Evolutionary conservation across 495 filamentous ascomycete species (phyloP), one percentile per base, ranked within the genome.

Genomic region (Zalerion maritima): DNA sequence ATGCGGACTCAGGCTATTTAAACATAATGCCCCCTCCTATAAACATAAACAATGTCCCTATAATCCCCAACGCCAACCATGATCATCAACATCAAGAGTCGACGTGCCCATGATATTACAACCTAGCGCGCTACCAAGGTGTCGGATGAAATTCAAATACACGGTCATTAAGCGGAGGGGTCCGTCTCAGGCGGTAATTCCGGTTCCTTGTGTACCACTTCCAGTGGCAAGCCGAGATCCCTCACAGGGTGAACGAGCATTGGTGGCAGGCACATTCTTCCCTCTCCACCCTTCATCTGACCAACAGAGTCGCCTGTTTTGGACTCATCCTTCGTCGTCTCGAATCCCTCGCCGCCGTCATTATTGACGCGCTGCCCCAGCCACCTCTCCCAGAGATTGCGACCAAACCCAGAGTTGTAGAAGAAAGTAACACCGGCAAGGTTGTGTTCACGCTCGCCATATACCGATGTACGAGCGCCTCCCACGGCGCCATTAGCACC

Each of bases 201-300:
- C 7, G 35, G 47, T 26, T 58, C 49, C 28, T 52, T 52, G 14
- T 34, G 36, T 12, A 33, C 32, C 26, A 54, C 52, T 41, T 84
- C 81, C 22, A 81, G 72, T 4, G 84, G 69, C 52, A 94, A 51
- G 29, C 80, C 72, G 7, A 91, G 73, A 26, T 72, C 71, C 63
- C 96, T 97, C 23, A 96, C 71, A 0, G 89, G 89, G 68, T 97
- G 89, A 43, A 96, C 49, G 29, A 97, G 61, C 79, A 93, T 81
- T 9, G 78, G 78, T 17, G 83, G 84, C 20, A 94, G 55, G 64
- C 89, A 97, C 84, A 97, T 91, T 35, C 87, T 68, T 13, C 81
- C 82, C 52, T 83, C 76, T 18, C 59, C 64, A 12, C 67, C 66
- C 24, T 47, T 51, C 63, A 67, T 68, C 13, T 51, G 46, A 24